Conservation (phyloP, 208 protist genomes). For the Trypanosoma rangeli region DNA sequence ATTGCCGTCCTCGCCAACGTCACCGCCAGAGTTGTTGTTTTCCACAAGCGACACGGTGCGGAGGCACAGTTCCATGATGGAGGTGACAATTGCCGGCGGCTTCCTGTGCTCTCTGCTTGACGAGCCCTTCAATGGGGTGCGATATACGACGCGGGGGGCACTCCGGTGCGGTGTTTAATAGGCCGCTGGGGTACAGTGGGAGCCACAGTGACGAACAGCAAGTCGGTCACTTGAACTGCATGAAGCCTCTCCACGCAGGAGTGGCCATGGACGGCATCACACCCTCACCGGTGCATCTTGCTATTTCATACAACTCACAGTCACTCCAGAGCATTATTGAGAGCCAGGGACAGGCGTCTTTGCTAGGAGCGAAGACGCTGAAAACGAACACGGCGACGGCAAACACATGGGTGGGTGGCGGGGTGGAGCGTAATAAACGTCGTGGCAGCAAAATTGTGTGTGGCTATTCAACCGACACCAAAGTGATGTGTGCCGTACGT, state of each 20-base stretch:
- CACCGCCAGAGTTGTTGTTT: not conserved
- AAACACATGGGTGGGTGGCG: not conserved
- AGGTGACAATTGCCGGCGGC: not conserved
- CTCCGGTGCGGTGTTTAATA: not conserved
- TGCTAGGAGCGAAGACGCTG: not conserved
- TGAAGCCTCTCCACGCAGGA: not conserved
- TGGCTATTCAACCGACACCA: not conserved
- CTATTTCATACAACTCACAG: not conserved
- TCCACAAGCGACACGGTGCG: not conserved
- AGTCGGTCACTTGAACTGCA: not conserved
- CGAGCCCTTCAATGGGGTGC: slow-evolving; percentile 8
- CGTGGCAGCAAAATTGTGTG: slow-evolving; percentile 26
- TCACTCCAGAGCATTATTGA: not conserved
- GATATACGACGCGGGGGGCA: too few species aligned
- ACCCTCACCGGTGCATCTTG: not conserved
- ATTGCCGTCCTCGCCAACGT: not conserved
- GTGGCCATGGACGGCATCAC: not conserved
- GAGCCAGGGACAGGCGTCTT: not conserved
- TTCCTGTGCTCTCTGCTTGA: slow-evolving; percentile 21
- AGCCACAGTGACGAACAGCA: slow-evolving; percentile 2
- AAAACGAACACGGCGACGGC: not conserved
- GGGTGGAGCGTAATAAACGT: slow-evolving; percentile 10
- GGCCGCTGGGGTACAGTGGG: not conserved
- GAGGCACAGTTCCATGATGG: not conserved
- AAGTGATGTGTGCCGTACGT: slow-evolving; percentile 17